phyloP scores from a whole-genome alignment of 768 basidiomycete species.

The Naganishia vaughanmartiniae region DNA sequence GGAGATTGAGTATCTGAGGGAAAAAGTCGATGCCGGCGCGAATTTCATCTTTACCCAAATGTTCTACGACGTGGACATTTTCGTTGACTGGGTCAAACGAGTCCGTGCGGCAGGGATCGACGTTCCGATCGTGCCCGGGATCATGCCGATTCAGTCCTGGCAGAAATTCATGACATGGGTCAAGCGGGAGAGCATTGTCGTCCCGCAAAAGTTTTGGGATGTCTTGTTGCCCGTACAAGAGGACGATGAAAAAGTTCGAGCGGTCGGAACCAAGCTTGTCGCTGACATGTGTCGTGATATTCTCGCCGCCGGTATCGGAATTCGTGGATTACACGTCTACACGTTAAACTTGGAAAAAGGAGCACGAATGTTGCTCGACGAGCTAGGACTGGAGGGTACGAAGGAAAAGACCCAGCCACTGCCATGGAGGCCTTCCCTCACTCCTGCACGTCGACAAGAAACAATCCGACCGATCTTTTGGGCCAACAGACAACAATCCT shows the following conservation, averaged over 20 bases:
- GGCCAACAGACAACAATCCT: slow-evolving; percentile 94
- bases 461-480: slow-evolving; percentile 97
- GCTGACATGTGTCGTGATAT: slow-evolving; percentile 91
- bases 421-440: slow-evolving; percentile 97
- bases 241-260: slow-evolving; percentile 87
- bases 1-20: slow-evolving; percentile 82
- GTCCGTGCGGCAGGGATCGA: slow-evolving; percentile 82
- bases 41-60: slow-evolving; percentile 96
- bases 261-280: slow-evolving; percentile 88
- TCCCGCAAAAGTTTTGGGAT: slow-evolving; percentile 73
- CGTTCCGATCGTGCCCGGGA: slow-evolving; percentile 86
- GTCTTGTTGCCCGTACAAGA: slow-evolving; percentile 81
- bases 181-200: slow-evolving; percentile 55
- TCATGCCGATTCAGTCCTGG: slow-evolving; percentile 94
- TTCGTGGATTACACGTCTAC: slow-evolving; percentile 89
- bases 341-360: slow-evolving; percentile 97
- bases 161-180: slow-evolving; percentile 79
- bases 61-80: slow-evolving; percentile 92
- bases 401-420: slow-evolving; percentile 85
- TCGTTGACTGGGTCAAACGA: slow-evolving; percentile 82
- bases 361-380: slow-evolving; percentile 89
- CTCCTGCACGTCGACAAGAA: slow-evolving; percentile 84
- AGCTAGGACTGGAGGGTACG: slow-evolving; percentile 64
- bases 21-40: slow-evolving; percentile 85
- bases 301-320: slow-evolving; percentile 69